Conservation (phyloP, 2,329 filamentous ascomycete species). For the Phialophora macrospora region DNA sequence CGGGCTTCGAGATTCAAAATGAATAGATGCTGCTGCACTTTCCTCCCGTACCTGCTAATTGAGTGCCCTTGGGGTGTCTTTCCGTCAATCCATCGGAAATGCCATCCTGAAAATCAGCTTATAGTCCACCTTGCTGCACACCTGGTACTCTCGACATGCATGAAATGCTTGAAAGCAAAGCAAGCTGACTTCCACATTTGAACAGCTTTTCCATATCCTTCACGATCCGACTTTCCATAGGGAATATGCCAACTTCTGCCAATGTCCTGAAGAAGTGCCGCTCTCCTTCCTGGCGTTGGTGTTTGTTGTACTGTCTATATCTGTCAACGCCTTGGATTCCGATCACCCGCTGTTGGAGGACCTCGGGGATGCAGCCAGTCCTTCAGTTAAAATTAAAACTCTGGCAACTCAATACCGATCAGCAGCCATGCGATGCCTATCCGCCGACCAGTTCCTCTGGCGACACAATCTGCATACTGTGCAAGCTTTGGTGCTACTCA, state of each 20-base stretch:
- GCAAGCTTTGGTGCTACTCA: constrained; percentile 48
- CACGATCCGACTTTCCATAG: constrained; percentile 50
- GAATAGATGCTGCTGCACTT: neutral
- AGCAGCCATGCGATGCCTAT: constrained; percentile 47
- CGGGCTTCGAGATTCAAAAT: neutral
- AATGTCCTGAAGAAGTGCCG: constrained; percentile 45
- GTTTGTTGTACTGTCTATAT: constrained; percentile 48
- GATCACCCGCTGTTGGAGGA: constrained; percentile 46
- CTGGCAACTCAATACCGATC: constrained; percentile 47
- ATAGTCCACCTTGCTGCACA: neutral
- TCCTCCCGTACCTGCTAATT: neutral
- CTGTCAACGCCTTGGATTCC: constrained; percentile 47
- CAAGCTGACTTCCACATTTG: constrained; percentile 6
- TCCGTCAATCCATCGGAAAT: neutral
- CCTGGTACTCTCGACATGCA: neutral
- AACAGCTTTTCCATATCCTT: constrained; percentile 49
- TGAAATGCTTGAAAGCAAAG: neutral
- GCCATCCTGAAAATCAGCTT: neutral
- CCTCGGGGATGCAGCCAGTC: constrained; percentile 45
- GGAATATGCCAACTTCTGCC: constrained; percentile 47
- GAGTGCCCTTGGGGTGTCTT: neutral
- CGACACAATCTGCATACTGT: constrained; percentile 49
- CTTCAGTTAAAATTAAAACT: constrained; percentile 46
- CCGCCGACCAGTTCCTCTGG: constrained; percentile 48
- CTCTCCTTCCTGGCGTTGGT: constrained; percentile 49